phyloP scores from a whole-genome alignment of 129 eudicot genomes.

The Centella asiatica region DNA sequence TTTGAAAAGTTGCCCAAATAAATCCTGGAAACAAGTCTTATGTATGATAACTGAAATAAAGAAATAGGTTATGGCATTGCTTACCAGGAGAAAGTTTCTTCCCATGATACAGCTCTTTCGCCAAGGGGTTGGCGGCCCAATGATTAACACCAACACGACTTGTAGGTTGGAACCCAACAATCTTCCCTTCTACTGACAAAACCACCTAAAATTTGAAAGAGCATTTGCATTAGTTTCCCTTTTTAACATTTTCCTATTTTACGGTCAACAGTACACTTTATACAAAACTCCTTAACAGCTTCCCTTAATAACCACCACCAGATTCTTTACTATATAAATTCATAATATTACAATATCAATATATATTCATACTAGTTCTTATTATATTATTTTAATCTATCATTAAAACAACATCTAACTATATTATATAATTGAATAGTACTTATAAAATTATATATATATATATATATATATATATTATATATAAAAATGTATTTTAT shows the following conservation, averaged over 20 bases:
- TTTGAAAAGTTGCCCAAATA: slow-evolving; percentile 5
- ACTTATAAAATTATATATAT: too few relatives aligned
- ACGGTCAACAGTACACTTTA: neutral
- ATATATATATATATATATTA: too few relatives aligned
- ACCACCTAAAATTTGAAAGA: slow-evolving; percentile 46
- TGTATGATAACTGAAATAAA: neutral
- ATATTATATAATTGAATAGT: too few relatives aligned
- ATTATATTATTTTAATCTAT: too few relatives aligned
- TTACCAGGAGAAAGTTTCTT: slow-evolving; percentile 77
- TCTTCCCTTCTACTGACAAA: slow-evolving; percentile 49
- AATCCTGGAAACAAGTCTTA: neutral
- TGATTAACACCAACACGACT: slow-evolving; percentile 71
- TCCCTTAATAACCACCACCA: too few relatives aligned
- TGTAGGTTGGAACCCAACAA: slow-evolving; percentile 78
- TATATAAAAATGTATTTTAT: too few relatives aligned
- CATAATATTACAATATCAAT: too few relatives aligned
- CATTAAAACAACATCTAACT: too few relatives aligned
- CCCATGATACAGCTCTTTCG: slow-evolving; percentile 66
- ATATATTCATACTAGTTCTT: too few relatives aligned
- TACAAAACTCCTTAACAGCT: neutral
- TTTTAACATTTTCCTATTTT: too few relatives aligned
- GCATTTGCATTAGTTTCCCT: too few relatives aligned
- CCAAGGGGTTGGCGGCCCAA: slow-evolving; percentile 81
- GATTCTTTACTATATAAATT: too few relatives aligned
- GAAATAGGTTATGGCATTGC: neutral